Evolutionary conservation across 1,284 basidiomycete genomes (phyloP).

Genomic region (Papiliotrema terrestris): DNA sequence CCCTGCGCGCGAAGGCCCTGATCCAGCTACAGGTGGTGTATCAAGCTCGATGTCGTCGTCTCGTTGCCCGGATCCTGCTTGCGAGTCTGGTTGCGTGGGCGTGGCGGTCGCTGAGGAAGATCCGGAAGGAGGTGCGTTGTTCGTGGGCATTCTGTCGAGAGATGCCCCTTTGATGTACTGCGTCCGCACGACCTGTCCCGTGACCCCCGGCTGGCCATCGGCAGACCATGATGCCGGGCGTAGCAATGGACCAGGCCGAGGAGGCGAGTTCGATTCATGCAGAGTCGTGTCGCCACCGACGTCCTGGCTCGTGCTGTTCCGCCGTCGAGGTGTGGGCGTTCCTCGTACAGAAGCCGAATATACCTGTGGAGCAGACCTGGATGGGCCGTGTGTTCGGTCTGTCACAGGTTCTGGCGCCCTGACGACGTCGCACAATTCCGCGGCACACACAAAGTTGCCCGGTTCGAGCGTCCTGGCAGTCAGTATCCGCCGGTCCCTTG

Average conservation of each 20-base stretch:
- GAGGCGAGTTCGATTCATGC: not conserved
- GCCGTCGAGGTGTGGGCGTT: not conserved
- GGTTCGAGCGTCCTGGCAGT: conserved; percentile 21
- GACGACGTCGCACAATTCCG: conserved; percentile 10
- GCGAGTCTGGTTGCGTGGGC: not conserved
- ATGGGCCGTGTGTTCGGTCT: not conserved
- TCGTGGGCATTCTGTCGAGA: not conserved
- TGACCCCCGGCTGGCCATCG: not conserved
- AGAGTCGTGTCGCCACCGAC: not conserved
- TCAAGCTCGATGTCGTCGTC: no score
- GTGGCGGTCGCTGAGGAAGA: not conserved
- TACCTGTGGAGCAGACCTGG: not conserved
- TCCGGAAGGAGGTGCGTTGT: not conserved
- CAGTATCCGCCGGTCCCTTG: not conserved
- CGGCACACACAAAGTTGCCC: conserved; percentile 24
- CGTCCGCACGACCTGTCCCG: not conserved
- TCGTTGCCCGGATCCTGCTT: not conserved
- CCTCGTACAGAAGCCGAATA: not conserved
- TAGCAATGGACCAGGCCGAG: not conserved
- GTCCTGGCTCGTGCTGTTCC: not conserved
- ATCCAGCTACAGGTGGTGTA: no score
- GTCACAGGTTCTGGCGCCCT: not conserved
- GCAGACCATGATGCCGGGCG: not conserved
- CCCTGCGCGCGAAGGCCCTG: not conserved
- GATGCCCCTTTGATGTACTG: not conserved